Conservation (phyloP, 257 asterid genomes). For the Solanum pinnatisectum region DNA sequence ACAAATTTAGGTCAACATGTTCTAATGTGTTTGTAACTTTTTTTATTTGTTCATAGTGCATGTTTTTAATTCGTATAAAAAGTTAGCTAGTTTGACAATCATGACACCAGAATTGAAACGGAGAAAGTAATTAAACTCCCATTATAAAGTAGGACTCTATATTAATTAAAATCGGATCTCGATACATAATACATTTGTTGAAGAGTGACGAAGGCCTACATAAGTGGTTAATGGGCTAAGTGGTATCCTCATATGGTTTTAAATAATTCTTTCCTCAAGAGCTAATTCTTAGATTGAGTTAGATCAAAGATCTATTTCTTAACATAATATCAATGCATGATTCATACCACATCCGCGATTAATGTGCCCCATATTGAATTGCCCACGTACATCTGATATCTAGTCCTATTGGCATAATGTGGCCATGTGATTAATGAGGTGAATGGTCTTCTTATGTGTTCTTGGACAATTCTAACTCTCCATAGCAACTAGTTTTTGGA, state of each 20-base stretch:
- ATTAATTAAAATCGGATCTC: neutral
- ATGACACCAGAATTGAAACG: neutral
- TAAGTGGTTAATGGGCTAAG: no score
- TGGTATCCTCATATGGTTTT: no score
- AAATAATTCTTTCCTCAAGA: neutral
- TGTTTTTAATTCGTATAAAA: neutral
- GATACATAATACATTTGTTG: neutral
- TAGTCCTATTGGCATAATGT: no score
- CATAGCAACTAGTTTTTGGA: neutral
- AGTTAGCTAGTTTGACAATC: neutral
- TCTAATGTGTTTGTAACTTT: neutral
- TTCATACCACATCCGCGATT: neutral
- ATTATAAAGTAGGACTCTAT: neutral
- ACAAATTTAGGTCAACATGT: neutral
- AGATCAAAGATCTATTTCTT: neutral
- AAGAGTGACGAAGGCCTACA: neutral
- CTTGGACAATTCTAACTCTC: neutral
- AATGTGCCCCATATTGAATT: neutral
- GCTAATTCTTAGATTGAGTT: no score
- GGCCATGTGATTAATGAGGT: neutral
- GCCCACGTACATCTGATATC: neutral
- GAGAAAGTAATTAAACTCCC: neutral
- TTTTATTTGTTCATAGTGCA: no score
- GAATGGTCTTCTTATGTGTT: neutral
- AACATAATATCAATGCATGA: neutral